phyloP scores from a whole-genome alignment of 345 rosid species.

The Orychophragmus violaceus region DNA sequence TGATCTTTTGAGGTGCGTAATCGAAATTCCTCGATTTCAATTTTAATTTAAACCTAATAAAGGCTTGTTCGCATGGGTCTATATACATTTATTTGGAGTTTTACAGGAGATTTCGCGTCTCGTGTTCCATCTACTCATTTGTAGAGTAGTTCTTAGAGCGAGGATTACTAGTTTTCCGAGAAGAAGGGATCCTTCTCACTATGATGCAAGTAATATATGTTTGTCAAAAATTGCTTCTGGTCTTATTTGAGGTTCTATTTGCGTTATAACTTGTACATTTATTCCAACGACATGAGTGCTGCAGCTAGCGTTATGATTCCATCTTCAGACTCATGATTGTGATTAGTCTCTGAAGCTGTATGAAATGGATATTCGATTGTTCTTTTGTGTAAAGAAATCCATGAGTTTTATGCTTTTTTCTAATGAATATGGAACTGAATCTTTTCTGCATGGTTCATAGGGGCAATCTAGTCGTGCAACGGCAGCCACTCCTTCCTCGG shows the following conservation, averaged over 20 bases:
- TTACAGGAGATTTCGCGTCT: not conserved
- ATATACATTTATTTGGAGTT: too few species aligned
- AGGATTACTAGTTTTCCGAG: too few species aligned
- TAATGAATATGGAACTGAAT: constrained; percentile 21
- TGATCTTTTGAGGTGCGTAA: constrained; percentile 71
- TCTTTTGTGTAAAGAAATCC: too few species aligned
- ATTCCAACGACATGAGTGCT: too few species aligned
- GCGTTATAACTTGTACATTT: too few species aligned
- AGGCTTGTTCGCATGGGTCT: not conserved
- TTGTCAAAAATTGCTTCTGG: too few species aligned
- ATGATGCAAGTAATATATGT: too few species aligned
- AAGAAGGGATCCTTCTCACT: too few species aligned
- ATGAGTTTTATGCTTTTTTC: too few species aligned
- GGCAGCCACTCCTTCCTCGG: constrained; percentile 82
- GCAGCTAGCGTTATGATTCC: not conserved
- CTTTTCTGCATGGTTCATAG: constrained; percentile 35
- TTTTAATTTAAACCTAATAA: not conserved
- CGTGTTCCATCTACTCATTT: not conserved
- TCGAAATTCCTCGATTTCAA: not conserved
- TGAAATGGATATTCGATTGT: not conserved
- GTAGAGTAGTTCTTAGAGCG: too few species aligned
- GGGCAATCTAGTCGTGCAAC: constrained; percentile 73
- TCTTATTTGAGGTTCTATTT: too few species aligned
- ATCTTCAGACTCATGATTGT: constrained; percentile 2
- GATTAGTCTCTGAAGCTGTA: not conserved